Base-by-base conservation (phyloP, 805 yeast species). In the Allodekkera sacchari region DNA sequence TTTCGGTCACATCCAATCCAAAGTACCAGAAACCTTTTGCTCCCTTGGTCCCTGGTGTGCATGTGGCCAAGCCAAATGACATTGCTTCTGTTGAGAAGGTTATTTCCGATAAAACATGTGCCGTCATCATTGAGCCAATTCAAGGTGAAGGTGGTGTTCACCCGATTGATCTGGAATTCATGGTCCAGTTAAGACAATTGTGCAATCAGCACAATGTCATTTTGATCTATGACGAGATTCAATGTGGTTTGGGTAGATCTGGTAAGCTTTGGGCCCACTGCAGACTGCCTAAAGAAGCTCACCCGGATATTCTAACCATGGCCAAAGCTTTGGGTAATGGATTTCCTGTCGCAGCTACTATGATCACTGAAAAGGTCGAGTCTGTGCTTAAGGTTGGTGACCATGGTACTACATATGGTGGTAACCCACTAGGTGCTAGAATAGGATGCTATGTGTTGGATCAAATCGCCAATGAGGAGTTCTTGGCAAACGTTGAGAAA, bases 241-340 rank as follows among this genome's bases (percentile, higher is more conserved):
- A 89, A 59, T 85, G 95, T 66, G 98, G 98, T 12, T 67, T 89
- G 45, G 95, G 96, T 12, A 77, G 98, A 55, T 68, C 94, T 0
- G 97, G 97, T 27, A 71, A 74, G 38, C 63, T 92, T 25, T 89
- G 98, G 98, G 95, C 96, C 0, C 98, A 89, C 53, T 64, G 75
- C 25, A 63, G 70, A 37, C 62, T 81, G 30, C 88, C 92, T 24
- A 55, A 63, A 29, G 83, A 75, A 36, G 95, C 92, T 0, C 95
- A 85, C 51, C 98, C 98, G 3, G 98, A 92, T 57, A 84, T 92
- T 36, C 55, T 89, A 27, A 89, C 97, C 14, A 73, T 79, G 71
- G 98, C 98, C 30, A 92, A 92, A 58, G 96, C 97, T 3, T 64
- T 92, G 28, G 98, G 97, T 38, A 92, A 89, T 52, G 98, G 98